Base-by-base conservation (phyloP, 1,139 yeast species). In the Suhomyces ambrosiae region DNA sequence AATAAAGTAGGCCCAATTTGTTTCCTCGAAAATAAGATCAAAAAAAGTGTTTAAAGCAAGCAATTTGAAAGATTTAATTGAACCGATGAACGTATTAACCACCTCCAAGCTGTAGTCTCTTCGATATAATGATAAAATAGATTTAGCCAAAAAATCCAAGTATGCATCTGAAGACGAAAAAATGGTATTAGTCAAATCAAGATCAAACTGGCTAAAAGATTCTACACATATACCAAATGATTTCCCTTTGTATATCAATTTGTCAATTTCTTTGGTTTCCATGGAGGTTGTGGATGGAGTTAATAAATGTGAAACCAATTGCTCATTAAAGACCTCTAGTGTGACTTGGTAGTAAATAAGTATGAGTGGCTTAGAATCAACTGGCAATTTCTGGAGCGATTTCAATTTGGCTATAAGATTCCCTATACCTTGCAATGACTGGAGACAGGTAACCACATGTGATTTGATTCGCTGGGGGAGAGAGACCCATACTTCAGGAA, bases 181-280 rank as follows among this genome's bases (percentile, higher is more conserved):
- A 3, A 46, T 37, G 3, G 38, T 23, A 5, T 23, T 18, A 3
- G 44, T 34, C 10, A 47, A 24, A 4, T 49, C 46, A 5, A 50
- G 24, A 4, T 40, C 33, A 6, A 31, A 28, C 14, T 35, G 38
- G 19, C 40, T 21, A 15, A 32, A 38, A 0, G 46, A 46, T 41
- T 69, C 72, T 29, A 56, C 59, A 7, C 58, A 48, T 4, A 55
- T 36, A 0, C 65, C 39, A 32, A 59, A 61, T 4, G 51, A 38
- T 33, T 50, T 56, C 0, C 76, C 76, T 35, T 56, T 65, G 45
- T 63, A 70, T 5, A 71, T 12, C 7, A 70, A 47, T 38, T 64
- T 67, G 36, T 69, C 72, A 9, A 68, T 44, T 39, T 70, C 76
- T 34, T 55, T 61, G 6, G 47, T 30, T 31, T 61, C 60, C 19